Evolutionary conservation across 768 basidiomycete species (phyloP), one percentile per base, ranked within the genome.

Genomic region (Hemileccinum impolitum): DNA sequence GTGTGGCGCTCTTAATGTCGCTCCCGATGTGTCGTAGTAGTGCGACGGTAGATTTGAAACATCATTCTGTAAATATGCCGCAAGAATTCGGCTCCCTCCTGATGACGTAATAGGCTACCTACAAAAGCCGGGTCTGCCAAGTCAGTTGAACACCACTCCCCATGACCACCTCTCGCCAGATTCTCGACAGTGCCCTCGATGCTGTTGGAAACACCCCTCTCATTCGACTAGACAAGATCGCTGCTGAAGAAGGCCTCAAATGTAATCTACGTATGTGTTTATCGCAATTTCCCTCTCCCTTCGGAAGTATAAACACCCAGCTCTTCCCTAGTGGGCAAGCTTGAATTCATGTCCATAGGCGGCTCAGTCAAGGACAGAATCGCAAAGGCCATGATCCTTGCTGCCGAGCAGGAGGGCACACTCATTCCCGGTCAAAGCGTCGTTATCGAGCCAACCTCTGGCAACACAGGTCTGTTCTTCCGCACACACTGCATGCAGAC

Each of bases 311-410:
- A 12, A 19, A 38, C 25, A 17, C 12, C 42, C 23, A 2, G 6
- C 6, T 25, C 26, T 14, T 15, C 28, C 30, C 4, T n/a, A 94
- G 90, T 95, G 62, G 94, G 78, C 7, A 97, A 96, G 69, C 76
- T 89, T 14, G 95, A 99, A 60, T 97, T 81, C 65, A 79, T 90
- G 62, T 93, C 90, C 17, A 85, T 84, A 2, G 96, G 95, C 10
- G 95, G 95, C 3, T 93, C 89, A 3, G 87, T 97, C 51, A 99
- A 99, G 72, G 95, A 98, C 65, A 76, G 94, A 50, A 95, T 98
- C 45, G 94, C 94, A 23, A 94, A 92, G 67, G 84, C 91, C 11
- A 99, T 99, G 95, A 82, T 98, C 2, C 86, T 93, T 55, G 80
- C 85, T n/a, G 96, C 95, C 6, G 96, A 99, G 74, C 75, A 76